Evolutionary conservation across 106 monocot genomes (phyloP).

Genomic region (Agapanthus africanus): DNA sequence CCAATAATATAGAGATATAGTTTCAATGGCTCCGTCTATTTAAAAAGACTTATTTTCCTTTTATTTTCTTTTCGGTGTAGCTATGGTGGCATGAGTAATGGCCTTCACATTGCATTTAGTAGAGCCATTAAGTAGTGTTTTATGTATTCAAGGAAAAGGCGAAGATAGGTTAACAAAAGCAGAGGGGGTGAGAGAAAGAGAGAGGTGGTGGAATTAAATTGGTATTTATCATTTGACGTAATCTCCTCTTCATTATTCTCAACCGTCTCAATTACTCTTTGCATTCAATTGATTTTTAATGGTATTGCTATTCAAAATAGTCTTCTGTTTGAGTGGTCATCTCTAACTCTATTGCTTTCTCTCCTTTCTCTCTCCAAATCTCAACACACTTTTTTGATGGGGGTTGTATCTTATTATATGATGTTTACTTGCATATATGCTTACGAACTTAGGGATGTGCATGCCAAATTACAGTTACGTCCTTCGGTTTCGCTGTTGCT

Average conservation of each 20-base stretch:
- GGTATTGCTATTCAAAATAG: conserved; percentile 13
- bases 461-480: background rate
- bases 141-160: conserved; percentile 14
- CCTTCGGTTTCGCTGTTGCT: too few species aligned
- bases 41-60: too few species aligned
- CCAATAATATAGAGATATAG: too few species aligned
- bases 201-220: conserved; percentile 17
- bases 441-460: background rate
- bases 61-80: too few species aligned
- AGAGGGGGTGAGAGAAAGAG: background rate
- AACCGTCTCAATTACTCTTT: conserved; percentile 44
- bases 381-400: background rate
- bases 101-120: conserved; percentile 21
- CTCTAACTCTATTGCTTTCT: background rate
- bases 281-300: conserved; percentile 31
- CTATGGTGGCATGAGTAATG: conserved; percentile 6
- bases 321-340: conserved; percentile 15
- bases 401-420: background rate
- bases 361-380: background rate
- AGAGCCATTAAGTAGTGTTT: conserved; percentile 16
- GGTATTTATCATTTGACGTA: conserved; percentile 38
- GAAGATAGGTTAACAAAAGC: too few species aligned
- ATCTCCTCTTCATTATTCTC: conserved; percentile 29
- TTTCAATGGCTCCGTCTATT: too few species aligned
- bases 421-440: conserved; percentile 1